Evolutionary conservation across 192 early-diverging fungal species (phyloP), one percentile per base, ranked within the genome.

Genomic region (Podila clonocystis): DNA sequence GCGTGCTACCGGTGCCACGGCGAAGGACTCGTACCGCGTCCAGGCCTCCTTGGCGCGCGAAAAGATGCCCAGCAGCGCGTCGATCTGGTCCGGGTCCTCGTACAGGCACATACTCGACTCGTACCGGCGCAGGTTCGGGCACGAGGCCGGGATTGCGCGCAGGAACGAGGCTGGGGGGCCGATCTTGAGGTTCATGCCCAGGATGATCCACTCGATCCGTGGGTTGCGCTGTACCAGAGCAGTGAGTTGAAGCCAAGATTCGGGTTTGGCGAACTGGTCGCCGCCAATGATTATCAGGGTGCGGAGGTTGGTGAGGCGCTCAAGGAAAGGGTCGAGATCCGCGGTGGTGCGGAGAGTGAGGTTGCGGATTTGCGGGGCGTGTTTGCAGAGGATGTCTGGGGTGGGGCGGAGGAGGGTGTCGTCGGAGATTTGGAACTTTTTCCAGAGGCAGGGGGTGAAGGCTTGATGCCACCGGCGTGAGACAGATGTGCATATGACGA

Each of bases 101-200:
- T 79, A 79, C 8, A 49, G 66, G 33, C 65, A 63, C 38, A 60
- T 65, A 19, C 76, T 79, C 17, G 76, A 79, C 26, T 79, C 76
- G 61, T 68, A 79, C 13, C 76, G 60, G 3, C 38, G 65, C 24
- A 79, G 28, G 24, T 59, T 72, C 12, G 76, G 76, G 31, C 76
- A 79, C 7, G 70, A 68, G 13, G 62, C 50, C 20, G 55, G 28
- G 20, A 79, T 5, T 0, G 76, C 70, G 6, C 45, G 24, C 2
- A 79, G 70, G 34, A 79, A 79, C 2, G 29, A 19, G 7, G 61
- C 50, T 6, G 76, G 62, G 0, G 76, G 76, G 9, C 31, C 50
- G 34, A 11, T 65, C 50, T 61, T 45, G 20, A 26, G 75, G 38
- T 67, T 41, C 30, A 79, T 49, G 12, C 76, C 76, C 45, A 79